phyloP scores from a whole-genome alignment of 1,284 basidiomycete genomes.

The Thecaphora frezii region DNA sequence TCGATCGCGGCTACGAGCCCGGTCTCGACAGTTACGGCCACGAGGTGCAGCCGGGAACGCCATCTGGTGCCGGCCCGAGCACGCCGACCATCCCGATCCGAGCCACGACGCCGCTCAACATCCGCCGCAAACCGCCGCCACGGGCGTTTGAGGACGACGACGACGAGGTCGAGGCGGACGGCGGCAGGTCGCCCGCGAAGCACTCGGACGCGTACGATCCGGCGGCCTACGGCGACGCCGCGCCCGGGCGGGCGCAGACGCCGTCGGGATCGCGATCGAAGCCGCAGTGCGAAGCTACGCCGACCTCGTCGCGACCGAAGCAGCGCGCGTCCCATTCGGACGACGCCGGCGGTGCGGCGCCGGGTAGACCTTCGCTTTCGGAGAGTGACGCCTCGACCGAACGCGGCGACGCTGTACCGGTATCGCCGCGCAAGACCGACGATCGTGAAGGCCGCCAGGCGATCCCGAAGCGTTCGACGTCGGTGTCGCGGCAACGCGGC shows the following conservation, averaged over 20 bases:
- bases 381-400: slow-evolving; percentile 27
- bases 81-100: no score
- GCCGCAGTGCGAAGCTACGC: not conserved
- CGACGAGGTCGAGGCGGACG: slow-evolving; percentile 1
- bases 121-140: slow-evolving; percentile 24
- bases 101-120: slow-evolving; percentile 27
- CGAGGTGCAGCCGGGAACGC: no score
- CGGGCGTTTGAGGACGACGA: slow-evolving; percentile 3
- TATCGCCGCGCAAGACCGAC: not conserved
- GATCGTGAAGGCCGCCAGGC: not conserved
- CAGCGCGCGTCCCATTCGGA: slow-evolving; percentile 1
- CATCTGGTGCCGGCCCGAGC: no score
- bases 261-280: not conserved
- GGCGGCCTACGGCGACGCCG: no score
- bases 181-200: no score
- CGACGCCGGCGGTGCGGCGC: not conserved
- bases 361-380: slow-evolving; percentile 14
- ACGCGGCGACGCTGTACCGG: slow-evolving; percentile 10
- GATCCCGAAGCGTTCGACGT: slow-evolving; percentile 6
- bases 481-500: slow-evolving; percentile 10
- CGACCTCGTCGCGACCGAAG: not conserved
- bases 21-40: no score
- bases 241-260: not conserved
- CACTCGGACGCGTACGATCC: no score
- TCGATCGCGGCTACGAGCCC: no score